Evolutionary conservation across 1,284 basidiomycete species (phyloP).

Genomic region (Uromyces viciae-fabae): DNA sequence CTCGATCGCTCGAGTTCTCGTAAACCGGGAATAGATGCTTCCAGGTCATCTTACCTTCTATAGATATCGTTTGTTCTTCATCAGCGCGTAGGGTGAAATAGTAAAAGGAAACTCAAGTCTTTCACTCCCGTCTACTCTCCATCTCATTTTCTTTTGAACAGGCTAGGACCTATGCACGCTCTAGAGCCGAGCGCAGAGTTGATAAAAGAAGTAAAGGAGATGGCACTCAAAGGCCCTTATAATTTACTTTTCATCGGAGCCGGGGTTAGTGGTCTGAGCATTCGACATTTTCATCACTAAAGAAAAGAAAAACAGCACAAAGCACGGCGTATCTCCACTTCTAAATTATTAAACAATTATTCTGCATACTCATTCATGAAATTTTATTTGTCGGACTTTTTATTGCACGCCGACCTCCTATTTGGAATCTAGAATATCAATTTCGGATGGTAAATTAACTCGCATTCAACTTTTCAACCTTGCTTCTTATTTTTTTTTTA

Average conservation of each 20-base stretch:
- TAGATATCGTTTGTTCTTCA: no score
- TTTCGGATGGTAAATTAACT: slow-evolving; percentile 47
- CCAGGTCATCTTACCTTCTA: no score
- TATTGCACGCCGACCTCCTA: background rate
- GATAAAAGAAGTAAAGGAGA: slow-evolving; percentile 8
- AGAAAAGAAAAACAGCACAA: no score
- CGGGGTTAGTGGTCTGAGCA: slow-evolving; percentile 58
- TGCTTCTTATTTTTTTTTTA: background rate
- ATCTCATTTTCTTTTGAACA: background rate
- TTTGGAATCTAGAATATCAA: slow-evolving; percentile 48
- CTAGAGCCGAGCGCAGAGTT: slow-evolving; percentile 4
- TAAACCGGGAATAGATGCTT: no score
- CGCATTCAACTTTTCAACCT: slow-evolving; percentile 20
- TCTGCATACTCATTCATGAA: background rate
- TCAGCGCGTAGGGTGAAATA: no score
- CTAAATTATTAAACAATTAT: no score
- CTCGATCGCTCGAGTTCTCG: no score
- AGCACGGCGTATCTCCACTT: no score
- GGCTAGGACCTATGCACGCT: slow-evolving; percentile 33
- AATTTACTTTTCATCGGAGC: slow-evolving; percentile 88
- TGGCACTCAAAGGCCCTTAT: slow-evolving; percentile 33
- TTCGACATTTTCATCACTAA: background rate
- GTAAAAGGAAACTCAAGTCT: no score
- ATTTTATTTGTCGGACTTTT: no score
- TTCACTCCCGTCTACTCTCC: no score